Evolutionary conservation across 192 early-diverging fungal genomes (phyloP).

Genomic region (Podila clonocystis): DNA sequence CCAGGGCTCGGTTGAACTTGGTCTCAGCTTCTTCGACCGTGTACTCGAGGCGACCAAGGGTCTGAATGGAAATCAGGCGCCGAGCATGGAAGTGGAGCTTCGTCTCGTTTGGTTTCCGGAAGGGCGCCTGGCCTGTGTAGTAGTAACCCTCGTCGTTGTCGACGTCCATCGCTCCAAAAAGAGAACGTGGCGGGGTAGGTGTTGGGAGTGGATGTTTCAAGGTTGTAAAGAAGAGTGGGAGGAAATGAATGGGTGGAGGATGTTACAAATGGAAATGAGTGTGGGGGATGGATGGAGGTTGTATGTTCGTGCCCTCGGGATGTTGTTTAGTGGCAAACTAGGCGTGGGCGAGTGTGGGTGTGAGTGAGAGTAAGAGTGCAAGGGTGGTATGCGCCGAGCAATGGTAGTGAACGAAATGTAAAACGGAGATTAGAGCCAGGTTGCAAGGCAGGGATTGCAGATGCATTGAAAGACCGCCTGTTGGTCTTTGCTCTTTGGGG

Average conservation of each 20-base stretch:
- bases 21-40: slow-evolving; percentile 49
- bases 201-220: background rate
- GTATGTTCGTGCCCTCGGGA: too few relatives aligned
- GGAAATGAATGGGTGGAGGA: slow-evolving; percentile 3
- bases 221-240: background rate
- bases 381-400: too few relatives aligned
- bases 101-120: slow-evolving; percentile 46
- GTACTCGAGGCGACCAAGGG: slow-evolving; percentile 45
- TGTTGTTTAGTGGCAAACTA: too few relatives aligned
- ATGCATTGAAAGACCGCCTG: too few relatives aligned
- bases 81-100: slow-evolving; percentile 35
- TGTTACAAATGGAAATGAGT: background rate
- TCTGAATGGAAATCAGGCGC: slow-evolving; percentile 46
- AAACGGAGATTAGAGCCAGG: too few relatives aligned
- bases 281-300: too few relatives aligned
- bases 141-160: slow-evolving; percentile 40
- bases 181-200: slow-evolving; percentile 25
- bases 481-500: too few relatives aligned
- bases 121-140: slow-evolving; percentile 48
- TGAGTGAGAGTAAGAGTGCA: too few relatives aligned
- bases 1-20: slow-evolving; percentile 49
- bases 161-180: slow-evolving; percentile 43
- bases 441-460: too few relatives aligned
- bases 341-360: too few relatives aligned
- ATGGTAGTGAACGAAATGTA: too few relatives aligned